phyloP scores from a whole-genome alignment of 805 yeast genomes.

The Barnettozyma siamensis region DNA sequence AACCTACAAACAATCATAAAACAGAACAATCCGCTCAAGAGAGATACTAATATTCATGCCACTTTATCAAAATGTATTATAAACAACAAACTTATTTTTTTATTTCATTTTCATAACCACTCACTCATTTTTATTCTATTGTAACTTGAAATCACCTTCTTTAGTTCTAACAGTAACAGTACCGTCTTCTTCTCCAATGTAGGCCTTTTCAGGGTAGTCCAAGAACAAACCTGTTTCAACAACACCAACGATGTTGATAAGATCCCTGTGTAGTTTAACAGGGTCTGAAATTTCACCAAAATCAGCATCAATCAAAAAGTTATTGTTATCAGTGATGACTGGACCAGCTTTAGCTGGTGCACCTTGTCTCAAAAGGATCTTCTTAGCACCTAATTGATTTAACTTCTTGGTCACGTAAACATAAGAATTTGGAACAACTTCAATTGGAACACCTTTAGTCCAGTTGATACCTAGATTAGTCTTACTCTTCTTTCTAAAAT shows the following conservation, averaged over 20 bases:
- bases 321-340: slow-evolving; percentile 91
- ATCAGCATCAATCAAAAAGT: slow-evolving; percentile 87
- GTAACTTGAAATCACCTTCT: slow-evolving; percentile 17
- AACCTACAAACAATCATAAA: no score
- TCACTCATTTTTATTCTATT: neutral
- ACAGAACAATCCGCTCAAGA: no score
- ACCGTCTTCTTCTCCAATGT: slow-evolving; percentile 86
- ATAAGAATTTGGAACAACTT: slow-evolving; percentile 85
- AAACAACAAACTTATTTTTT: slow-evolving; percentile 1
- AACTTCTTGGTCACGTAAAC: slow-evolving; percentile 69
- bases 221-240: slow-evolving; percentile 93
- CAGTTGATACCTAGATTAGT: slow-evolving; percentile 67
- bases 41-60: no score
- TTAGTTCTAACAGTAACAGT: slow-evolving; percentile 34
- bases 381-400: slow-evolving; percentile 54
- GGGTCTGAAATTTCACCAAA: slow-evolving; percentile 68
- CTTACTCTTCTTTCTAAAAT: slow-evolving; percentile 75
- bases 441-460: slow-evolving; percentile 92
- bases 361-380: slow-evolving; percentile 72
- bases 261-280: slow-evolving; percentile 48
- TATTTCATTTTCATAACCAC: neutral
- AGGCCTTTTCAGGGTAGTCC: slow-evolving; percentile 64
- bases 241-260: slow-evolving; percentile 82
- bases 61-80: neutral
- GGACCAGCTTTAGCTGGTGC: slow-evolving; percentile 95